Percentiles rank a stretch among this genome's conserved stretches.
Conservation (phyloP, 352 stramenopile genomes). For the Peronospora belbahrii region DNA sequence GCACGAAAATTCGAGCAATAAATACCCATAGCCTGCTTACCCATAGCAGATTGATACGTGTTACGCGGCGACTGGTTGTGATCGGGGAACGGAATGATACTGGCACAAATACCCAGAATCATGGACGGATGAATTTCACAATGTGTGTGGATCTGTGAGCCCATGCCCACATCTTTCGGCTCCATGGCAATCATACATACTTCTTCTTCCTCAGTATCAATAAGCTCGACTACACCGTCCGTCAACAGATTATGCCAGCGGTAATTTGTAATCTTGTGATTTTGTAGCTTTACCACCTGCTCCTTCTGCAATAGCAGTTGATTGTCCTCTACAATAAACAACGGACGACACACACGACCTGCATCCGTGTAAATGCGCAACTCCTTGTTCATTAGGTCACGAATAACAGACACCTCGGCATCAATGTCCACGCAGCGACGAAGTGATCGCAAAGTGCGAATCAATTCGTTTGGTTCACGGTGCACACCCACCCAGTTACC, state of each 20-base stretch:
- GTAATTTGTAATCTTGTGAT: slow-evolving; percentile 87
- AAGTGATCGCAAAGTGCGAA: slow-evolving; percentile 91
- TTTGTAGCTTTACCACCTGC: slow-evolving; percentile 94
- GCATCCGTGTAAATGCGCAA: slow-evolving; percentile 99
- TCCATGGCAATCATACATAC: slow-evolving; percentile 99
- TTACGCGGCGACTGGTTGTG: slow-evolving; percentile 99
- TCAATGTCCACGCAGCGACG: slow-evolving; percentile 97
- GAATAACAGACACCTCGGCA: slow-evolving; percentile 97
- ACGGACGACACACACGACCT: slow-evolving; percentile 95
- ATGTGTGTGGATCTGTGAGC: slow-evolving; percentile 96
- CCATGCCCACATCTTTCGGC: slow-evolving; percentile 86
- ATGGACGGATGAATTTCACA: slow-evolving; percentile 99
- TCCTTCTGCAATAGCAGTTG: slow-evolving; percentile 94
- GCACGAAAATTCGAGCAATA: slow-evolving; percentile 98
- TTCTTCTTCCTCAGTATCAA: slow-evolving; percentile 99
- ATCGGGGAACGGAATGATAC: slow-evolving; percentile 99
- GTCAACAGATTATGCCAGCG: slow-evolving; percentile 85
- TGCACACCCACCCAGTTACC: slow-evolving; percentile 99
- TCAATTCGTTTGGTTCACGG: slow-evolving; percentile 93
- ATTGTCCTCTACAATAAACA: slow-evolving; percentile 98
- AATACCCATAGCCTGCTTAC: slow-evolving; percentile 99
- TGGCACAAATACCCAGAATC: slow-evolving; percentile 99
- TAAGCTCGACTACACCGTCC: slow-evolving; percentile 95
- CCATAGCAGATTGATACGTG: slow-evolving; percentile 99
- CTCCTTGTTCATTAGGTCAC: slow-evolving; percentile 97